phyloP scores from a whole-genome alignment of 805 yeast species.

The Candida ficus region DNA sequence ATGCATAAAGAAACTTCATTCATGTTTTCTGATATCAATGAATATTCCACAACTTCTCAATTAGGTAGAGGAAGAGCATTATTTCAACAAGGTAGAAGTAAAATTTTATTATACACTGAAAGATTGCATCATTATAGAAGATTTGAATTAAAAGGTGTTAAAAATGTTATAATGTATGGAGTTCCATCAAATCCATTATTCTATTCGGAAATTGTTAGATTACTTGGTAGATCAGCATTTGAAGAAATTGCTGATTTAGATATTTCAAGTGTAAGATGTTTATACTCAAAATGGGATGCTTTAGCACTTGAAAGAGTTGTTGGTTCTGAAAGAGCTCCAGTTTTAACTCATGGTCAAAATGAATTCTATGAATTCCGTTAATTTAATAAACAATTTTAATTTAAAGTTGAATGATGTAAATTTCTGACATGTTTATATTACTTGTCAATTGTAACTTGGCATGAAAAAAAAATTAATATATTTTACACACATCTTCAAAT shows the following conservation, averaged over 20 bases:
- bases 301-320: constrained; percentile 76
- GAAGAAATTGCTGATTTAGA: constrained; percentile 50
- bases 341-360: constrained; percentile 60
- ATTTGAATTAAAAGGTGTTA: constrained; percentile 79
- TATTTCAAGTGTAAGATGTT: constrained; percentile 50
- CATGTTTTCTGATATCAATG: constrained; percentile 70
- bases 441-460: too few relatives aligned
- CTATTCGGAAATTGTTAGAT: constrained; percentile 69
- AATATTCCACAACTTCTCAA: constrained; percentile 72
- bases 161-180: constrained; percentile 74
- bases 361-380: constrained; percentile 66
- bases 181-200: constrained; percentile 82
- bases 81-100: constrained; percentile 57
- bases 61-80: constrained; percentile 64
- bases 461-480: too few relatives aligned
- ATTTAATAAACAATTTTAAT: background rate
- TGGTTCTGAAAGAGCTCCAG: constrained; percentile 68
- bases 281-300: constrained; percentile 79
- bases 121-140: constrained; percentile 91
- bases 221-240: constrained; percentile 54
- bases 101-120: constrained; percentile 84
- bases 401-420: too few relatives aligned
- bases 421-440: too few relatives aligned
- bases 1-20: constrained; percentile 50
- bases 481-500: too few relatives aligned